Evolutionary conservation across 2,329 filamentous ascomycete species (phyloP).

Genomic region (Cercospora berteroae): DNA sequence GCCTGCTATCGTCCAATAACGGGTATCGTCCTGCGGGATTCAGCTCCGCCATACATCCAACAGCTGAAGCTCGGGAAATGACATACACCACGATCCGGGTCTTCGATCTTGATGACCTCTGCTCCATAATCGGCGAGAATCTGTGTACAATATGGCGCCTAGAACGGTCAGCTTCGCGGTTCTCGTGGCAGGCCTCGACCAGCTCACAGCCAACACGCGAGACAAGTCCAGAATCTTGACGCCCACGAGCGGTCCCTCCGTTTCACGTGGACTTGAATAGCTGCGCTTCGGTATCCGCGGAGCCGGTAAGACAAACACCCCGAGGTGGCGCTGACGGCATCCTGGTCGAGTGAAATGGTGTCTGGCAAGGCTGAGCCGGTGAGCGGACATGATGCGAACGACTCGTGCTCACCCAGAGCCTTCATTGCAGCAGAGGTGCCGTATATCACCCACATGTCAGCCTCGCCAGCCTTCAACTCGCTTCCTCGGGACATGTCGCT

Average conservation of each 20-base stretch:
- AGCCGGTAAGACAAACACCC: conserved; percentile 8
- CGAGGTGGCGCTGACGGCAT: conserved; percentile 10
- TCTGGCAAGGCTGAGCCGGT: conserved; percentile 9
- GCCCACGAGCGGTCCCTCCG: conserved; percentile 19
- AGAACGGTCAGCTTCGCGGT: not conserved
- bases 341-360: conserved; percentile 1
- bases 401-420: not conserved
- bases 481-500: conserved; percentile 6
- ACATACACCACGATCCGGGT: conserved; percentile 25
- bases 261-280: conserved; percentile 13
- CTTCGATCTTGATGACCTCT: conserved; percentile 36
- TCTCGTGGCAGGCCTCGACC: not conserved
- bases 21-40: conserved; percentile 28
- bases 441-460: not conserved
- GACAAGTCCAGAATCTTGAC: conserved; percentile 26
- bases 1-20: conserved; percentile 30
- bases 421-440: not conserved
- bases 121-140: conserved; percentile 37
- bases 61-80: not conserved
- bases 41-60: conserved; percentile 1
- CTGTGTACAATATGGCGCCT: conserved; percentile 32
- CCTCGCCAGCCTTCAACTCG: not conserved
- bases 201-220: conserved; percentile 22
- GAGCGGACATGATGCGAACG: conserved; percentile 7
- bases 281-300: conserved; percentile 16